These are phyloP conservation scores for Fraxinus quadrangulata DNA, from an alignment of 257 asterid genomes.

Conservation along the genomic window DNA sequence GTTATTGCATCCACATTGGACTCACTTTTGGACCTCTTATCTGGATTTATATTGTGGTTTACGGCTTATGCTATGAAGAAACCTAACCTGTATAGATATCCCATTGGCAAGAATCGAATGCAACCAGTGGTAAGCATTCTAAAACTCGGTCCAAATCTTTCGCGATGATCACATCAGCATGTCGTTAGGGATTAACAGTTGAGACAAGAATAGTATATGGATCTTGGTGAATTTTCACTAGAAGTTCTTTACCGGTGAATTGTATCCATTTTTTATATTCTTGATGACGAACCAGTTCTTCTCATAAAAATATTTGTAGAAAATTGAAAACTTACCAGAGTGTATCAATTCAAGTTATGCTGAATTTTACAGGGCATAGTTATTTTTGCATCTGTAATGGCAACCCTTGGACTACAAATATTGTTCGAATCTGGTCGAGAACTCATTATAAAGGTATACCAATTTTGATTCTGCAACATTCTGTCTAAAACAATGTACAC, in stretches of 20 bases:
- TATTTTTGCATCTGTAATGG: conserved; percentile 26
- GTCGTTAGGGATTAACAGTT: background rate
- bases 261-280: too few species aligned
- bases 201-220: too few species aligned
- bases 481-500: background rate
- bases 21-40: conserved; percentile 39
- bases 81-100: conserved; percentile 35
- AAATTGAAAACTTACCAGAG: too few species aligned
- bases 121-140: conserved; percentile 37
- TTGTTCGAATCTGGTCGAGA: conserved; percentile 19
- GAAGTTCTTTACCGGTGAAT: background rate
- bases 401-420: conserved; percentile 26
- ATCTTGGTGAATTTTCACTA: too few species aligned
- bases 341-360: background rate
- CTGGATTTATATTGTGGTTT: conserved; percentile 41
- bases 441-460: conserved; percentile 6
- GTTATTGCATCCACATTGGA: conserved; percentile 44
- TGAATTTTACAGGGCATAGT: conserved; percentile 20
- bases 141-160: background rate
- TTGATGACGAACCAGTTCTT: background rate
- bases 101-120: conserved; percentile 43
- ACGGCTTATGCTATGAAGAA: conserved; percentile 39
- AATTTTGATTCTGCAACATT: background rate
- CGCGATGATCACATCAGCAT: background rate
- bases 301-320: background rate